A percentile compares a stretch with the other conserved stretches of the same genome.
phyloP scores from a whole-genome alignment of 345 rosid genomes.

The Raphanus sativus region DNA sequence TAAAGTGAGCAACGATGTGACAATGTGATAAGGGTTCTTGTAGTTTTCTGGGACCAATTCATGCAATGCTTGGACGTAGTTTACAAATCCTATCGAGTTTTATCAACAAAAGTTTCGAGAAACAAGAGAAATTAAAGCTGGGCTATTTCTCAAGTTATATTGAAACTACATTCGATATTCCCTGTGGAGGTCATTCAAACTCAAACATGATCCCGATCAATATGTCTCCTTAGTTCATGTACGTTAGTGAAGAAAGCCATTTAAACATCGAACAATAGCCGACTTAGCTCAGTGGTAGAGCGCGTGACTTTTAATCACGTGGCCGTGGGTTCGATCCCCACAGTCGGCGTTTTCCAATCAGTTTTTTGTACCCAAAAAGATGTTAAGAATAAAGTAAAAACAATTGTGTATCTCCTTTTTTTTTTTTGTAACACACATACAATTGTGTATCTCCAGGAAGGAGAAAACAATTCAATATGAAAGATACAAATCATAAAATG shows the following conservation, averaged over 20 bases:
- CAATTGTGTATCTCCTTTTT: too few relatives aligned
- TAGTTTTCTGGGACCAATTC: not conserved
- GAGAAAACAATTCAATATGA: not conserved
- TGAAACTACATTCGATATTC: not conserved
- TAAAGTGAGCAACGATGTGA: not conserved
- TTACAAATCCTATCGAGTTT: not conserved
- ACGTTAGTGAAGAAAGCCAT: not conserved
- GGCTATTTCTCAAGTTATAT: not conserved
- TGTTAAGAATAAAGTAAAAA: not conserved
- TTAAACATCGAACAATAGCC: not conserved
- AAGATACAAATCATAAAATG: conserved; percentile 15
- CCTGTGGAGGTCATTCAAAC: not conserved
- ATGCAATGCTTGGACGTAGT: not conserved
- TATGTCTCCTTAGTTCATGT: not conserved
- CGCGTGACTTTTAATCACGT: not conserved
- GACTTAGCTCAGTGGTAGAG: not conserved
- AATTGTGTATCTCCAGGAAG: not conserved
- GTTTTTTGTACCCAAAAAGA: not conserved
- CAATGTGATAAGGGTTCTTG: not conserved
- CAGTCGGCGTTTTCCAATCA: not conserved
- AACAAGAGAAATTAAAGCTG: not conserved
- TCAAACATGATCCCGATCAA: not conserved
- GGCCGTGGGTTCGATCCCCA: not conserved
- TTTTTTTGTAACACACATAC: too few relatives aligned
- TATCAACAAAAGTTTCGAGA: not conserved